Conservation (phyloP, 2,329 filamentous ascomycete genomes). For the Ophiostoma populinum region DNA sequence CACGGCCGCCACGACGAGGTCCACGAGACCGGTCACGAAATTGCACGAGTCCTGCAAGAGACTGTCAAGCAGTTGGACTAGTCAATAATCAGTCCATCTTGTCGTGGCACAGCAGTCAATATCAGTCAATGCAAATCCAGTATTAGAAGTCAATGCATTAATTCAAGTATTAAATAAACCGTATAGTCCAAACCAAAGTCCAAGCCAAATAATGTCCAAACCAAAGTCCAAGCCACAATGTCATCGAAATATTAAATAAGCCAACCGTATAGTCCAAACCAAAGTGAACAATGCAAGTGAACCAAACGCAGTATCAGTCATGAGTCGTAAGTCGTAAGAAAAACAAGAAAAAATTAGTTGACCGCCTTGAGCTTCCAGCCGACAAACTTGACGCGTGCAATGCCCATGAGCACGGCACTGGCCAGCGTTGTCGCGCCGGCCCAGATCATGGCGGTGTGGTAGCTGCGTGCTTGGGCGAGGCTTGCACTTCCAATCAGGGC, state of each 20-base stretch:
- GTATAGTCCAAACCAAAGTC: background rate
- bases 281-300: background rate
- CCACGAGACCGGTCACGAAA: slow-evolving; percentile 40
- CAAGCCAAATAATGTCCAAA: background rate
- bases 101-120: too few relatives aligned
- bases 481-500: slow-evolving; percentile 8
- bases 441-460: slow-evolving; percentile 11
- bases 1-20: slow-evolving; percentile 45
- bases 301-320: background rate
- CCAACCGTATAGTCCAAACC: background rate
- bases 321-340: background rate
- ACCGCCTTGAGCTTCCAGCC: slow-evolving; percentile 7
- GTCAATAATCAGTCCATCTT: too few relatives aligned
- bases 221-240: background rate
- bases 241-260: background rate
- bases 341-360: background rate
- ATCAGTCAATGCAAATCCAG: too few relatives aligned
- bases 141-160: too few relatives aligned
- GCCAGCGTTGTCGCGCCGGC: slow-evolving; percentile 9
- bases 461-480: slow-evolving; percentile 6
- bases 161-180: too few relatives aligned
- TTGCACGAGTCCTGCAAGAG: slow-evolving; percentile 30
- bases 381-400: slow-evolving; percentile 5
- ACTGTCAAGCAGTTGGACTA: slow-evolving; percentile 11
- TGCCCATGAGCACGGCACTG: slow-evolving; percentile 3